These are phyloP conservation scores for Aspergillus texensis DNA, from an alignment of 2,329 filamentous ascomycete genomes.

Conservation along the genomic window DNA sequence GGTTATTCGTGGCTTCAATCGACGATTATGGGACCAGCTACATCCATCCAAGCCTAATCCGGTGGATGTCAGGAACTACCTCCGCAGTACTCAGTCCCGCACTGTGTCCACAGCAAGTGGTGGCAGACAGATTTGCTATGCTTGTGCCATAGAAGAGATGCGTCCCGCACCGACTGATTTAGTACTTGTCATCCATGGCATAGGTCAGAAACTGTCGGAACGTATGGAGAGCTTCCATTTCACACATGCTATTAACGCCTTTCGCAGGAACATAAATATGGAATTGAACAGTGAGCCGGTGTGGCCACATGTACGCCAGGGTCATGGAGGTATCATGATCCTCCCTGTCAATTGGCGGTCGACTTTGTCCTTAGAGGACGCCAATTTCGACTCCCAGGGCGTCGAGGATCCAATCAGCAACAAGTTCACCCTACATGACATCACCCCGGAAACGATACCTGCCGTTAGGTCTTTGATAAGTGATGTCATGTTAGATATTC, in stretches of 20 bases:
- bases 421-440: constrained; percentile 75
- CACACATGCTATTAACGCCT: constrained; percentile 90
- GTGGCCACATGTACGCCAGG: constrained; percentile 72
- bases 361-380: constrained; percentile 83
- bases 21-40: constrained; percentile 72
- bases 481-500: constrained; percentile 97
- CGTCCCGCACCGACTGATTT: constrained; percentile 79
- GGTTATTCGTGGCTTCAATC: constrained; percentile 87
- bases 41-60: constrained; percentile 57
- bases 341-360: constrained; percentile 94
- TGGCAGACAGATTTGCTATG: constrained; percentile 44
- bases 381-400: constrained; percentile 59
- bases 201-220: constrained; percentile 94
- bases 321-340: constrained; percentile 90
- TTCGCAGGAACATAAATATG: constrained; percentile 81
- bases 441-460: constrained; percentile 87
- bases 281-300: constrained; percentile 76
- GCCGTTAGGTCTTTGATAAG: constrained; percentile 92
- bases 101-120: constrained; percentile 27
- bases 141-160: constrained; percentile 66
- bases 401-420: constrained; percentile 60
- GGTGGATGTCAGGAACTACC: constrained; percentile 45
- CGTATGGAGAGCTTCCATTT: constrained; percentile 96
- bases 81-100: constrained; percentile 41
- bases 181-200: constrained; percentile 89